These are phyloP conservation scores for Malus sylvestris DNA, from an alignment of 306 rosid species.

Conservation along the genomic window DNA sequence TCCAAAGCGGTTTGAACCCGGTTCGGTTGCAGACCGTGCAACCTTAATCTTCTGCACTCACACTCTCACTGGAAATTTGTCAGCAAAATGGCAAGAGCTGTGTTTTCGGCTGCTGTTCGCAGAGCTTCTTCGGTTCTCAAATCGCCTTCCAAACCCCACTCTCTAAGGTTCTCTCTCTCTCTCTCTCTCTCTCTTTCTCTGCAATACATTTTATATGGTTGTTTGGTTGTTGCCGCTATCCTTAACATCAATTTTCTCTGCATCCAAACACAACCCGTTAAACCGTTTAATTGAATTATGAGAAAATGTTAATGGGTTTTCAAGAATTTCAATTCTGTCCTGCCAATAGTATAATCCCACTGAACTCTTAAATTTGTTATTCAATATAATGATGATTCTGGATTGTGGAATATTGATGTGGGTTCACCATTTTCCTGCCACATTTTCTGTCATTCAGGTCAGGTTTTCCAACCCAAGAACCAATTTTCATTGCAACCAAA, in stretches of 20 bases:
- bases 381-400: neutral
- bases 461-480: conserved; percentile 24
- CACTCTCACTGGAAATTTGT: neutral
- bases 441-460: conserved; percentile 38
- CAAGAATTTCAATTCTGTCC: neutral
- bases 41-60: no score
- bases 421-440: neutral
- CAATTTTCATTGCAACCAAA: conserved; percentile 18
- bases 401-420: neutral
- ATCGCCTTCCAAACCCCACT: conserved; percentile 18
- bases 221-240: neutral
- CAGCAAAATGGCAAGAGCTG: conserved; percentile 46
- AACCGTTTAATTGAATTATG: neutral
- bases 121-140: conserved; percentile 46
- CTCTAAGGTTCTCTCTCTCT: conserved; percentile 35
- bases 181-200: neutral
- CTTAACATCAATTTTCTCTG: neutral
- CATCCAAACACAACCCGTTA: neutral
- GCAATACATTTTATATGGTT: neutral
- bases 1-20: conserved; percentile 22
- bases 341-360: neutral
- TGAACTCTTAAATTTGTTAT: neutral
- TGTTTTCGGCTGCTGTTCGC: conserved; percentile 31
- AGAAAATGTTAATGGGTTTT: neutral
- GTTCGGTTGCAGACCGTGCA: neutral